phyloP scores from a whole-genome alignment of 2,329 filamentous ascomycete species.

The Neurospora crassa region DNA sequence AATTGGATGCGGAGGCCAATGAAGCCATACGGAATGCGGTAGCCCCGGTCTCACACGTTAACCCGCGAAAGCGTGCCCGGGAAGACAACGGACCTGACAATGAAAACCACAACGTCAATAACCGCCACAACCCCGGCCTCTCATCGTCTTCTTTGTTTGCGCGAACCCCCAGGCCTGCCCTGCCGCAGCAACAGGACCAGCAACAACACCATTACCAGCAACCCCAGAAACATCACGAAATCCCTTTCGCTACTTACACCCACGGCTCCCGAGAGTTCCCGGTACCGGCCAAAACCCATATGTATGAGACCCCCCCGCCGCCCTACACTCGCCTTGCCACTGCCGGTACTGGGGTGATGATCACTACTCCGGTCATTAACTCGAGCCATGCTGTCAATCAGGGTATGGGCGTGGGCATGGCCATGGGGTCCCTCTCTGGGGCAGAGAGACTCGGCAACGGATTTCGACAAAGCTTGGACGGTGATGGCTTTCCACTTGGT shows the following conservation, averaged over 20 bases:
- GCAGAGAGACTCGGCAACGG: neutral
- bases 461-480: neutral
- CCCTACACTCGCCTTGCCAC: neutral
- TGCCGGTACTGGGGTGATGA: neutral
- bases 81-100: neutral
- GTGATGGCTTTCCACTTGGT: neutral
- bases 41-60: neutral
- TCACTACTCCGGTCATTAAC: neutral
- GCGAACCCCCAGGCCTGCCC: neutral
- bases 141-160: neutral
- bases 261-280: neutral
- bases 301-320: neutral
- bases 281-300: neutral
- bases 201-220: neutral
- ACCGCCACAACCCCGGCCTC: neutral
- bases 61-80: neutral
- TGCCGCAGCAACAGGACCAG: neutral
- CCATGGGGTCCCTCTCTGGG: neutral
- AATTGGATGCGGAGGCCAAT: neutral
- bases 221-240: neutral
- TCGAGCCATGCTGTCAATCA: neutral
- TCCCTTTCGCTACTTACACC: neutral
- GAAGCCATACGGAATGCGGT: neutral
- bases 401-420: neutral
- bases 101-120: neutral